Evolutionary conservation across 2,329 filamentous ascomycete species (phyloP).

Genomic region (Mollisiaceae sp.): DNA sequence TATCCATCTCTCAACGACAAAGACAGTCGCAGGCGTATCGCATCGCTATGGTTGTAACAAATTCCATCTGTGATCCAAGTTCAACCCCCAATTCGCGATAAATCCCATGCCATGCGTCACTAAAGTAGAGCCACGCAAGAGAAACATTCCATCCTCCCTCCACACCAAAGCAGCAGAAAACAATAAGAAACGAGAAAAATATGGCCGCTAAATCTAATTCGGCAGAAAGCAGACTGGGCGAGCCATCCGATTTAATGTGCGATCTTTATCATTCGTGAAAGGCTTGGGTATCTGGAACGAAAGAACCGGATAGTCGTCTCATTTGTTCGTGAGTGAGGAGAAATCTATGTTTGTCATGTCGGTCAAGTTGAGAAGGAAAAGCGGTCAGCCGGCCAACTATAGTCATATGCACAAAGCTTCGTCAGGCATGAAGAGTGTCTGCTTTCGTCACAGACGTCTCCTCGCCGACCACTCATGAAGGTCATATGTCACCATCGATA

Average conservation of each 20-base stretch:
- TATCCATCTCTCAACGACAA: background rate
- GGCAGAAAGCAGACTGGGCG: background rate
- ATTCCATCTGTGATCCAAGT: slow-evolving; percentile 1
- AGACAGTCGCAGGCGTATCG: background rate
- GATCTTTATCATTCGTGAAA: slow-evolving; percentile 12
- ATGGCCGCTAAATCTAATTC: background rate
- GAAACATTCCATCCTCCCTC: background rate
- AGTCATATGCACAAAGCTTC: background rate
- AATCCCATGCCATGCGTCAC: background rate
- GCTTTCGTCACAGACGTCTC: background rate
- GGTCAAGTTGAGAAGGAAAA: background rate
- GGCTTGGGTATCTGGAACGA: background rate
- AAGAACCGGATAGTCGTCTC: slow-evolving; percentile 4
- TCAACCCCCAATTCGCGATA: background rate
- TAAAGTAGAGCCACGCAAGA: background rate
- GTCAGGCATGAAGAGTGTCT: background rate
- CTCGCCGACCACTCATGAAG: background rate
- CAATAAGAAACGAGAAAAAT: background rate
- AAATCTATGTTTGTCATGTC: slow-evolving; percentile 8
- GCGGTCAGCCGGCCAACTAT: background rate
- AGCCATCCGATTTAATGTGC: background rate
- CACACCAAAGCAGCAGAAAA: background rate
- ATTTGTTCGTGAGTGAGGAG: slow-evolving; percentile 9
- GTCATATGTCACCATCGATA: background rate
- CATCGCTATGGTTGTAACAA: slow-evolving; percentile 7